A percentile compares a stretch with the other conserved stretches of the same genome.
These are phyloP conservation scores for Fragilariopsis cylindrus DNA, from an alignment of 108 stramenopile genomes.

Conservation along the genomic window DNA sequence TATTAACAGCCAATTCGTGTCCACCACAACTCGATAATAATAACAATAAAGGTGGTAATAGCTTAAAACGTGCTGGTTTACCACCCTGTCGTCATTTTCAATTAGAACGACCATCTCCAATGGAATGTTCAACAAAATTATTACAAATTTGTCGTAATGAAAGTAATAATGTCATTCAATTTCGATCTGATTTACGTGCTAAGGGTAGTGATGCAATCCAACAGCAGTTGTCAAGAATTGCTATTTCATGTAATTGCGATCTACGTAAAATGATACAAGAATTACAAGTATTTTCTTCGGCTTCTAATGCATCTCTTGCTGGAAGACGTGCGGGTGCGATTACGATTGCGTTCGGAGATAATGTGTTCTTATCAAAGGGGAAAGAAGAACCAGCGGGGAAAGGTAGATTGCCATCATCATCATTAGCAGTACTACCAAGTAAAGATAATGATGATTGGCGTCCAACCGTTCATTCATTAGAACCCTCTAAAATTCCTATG, in stretches of 20 bases:
- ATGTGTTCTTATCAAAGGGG: background rate
- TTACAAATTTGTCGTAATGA: conserved; percentile 37
- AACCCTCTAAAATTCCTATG: conserved; percentile 32
- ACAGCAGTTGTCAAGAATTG: conserved; percentile 35
- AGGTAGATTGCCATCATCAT: background rate
- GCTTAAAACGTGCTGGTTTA: too few relatives aligned
- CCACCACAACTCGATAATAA: conserved; percentile 34
- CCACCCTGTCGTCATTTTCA: conserved; percentile 40
- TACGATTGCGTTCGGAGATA: background rate
- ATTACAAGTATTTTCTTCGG: conserved; percentile 48
- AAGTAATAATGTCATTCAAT: background rate
- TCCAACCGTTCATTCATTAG: conserved; percentile 4
- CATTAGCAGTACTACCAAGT: background rate
- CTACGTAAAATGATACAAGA: conserved; percentile 61
- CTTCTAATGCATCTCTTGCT: background rate
- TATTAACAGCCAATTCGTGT: conserved; percentile 60
- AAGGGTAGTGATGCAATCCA: conserved; percentile 13
- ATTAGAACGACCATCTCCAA: conserved; percentile 44
- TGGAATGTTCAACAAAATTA: conserved; percentile 56
- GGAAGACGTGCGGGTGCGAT: background rate
- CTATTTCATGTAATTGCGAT: conserved; percentile 59
- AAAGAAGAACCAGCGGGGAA: background rate
- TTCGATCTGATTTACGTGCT: conserved; percentile 11
- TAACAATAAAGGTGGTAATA: background rate
- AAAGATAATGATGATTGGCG: background rate